Conservation (phyloP, 306 rosid genomes). For the Quercus dentata region DNA sequence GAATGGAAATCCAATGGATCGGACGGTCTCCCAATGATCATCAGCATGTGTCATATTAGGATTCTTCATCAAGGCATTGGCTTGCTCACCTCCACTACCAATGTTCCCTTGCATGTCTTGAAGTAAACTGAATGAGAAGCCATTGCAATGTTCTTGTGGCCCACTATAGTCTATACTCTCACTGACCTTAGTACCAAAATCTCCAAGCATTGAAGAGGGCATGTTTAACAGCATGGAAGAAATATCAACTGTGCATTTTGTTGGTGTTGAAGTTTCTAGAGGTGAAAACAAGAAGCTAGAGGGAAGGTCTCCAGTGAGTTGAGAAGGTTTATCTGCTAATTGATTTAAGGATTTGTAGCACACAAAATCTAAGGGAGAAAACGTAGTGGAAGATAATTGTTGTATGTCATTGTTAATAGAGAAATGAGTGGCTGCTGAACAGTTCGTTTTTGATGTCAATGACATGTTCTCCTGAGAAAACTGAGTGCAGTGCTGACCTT, state of each 20-base stretch:
- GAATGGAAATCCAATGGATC: conserved; percentile 47
- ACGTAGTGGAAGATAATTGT: conserved; percentile 17
- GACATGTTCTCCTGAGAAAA: conserved; percentile 38
- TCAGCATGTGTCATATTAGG: conserved; percentile 27
- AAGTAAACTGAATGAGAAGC: conserved; percentile 33
- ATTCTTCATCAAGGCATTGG: conserved; percentile 33
- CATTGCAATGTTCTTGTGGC: conserved; percentile 36
- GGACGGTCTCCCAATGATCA: conserved; percentile 40
- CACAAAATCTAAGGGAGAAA: conserved; percentile 39
- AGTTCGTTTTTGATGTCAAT: conserved; percentile 34
- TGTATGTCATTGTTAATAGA: conserved; percentile 30
- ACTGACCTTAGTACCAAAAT: conserved; percentile 15
- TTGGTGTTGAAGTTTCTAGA: conserved; percentile 23
- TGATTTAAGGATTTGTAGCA: conserved; percentile 47
- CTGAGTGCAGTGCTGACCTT: conserved; percentile 29
- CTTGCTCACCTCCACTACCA: conserved; percentile 7
- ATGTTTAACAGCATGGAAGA: conserved; percentile 67
- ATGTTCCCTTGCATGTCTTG: conserved; percentile 24
- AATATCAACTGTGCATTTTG: conserved; percentile 41
- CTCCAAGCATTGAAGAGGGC: conserved; percentile 74
- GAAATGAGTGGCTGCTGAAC: conserved; percentile 31
- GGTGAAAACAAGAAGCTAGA: conserved; percentile 43
- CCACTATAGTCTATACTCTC: conserved; percentile 31
- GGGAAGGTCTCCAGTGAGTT: conserved; percentile 33
- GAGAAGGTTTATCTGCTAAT: conserved; percentile 33